phyloP scores from a whole-genome alignment of 805 yeast species.

The Metschnikowia cerradonensis region DNA sequence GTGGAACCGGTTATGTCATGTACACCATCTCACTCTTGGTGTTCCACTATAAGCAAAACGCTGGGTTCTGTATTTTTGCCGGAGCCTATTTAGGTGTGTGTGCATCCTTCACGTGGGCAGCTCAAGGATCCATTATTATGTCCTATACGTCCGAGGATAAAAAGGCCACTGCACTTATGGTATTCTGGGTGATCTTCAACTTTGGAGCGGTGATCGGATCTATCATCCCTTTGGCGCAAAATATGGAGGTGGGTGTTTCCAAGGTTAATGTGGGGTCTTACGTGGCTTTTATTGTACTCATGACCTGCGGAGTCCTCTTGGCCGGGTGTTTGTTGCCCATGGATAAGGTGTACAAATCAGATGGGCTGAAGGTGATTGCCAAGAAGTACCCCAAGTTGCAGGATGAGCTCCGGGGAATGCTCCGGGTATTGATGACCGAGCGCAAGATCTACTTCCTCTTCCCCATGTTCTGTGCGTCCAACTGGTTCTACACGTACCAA shows the following conservation, averaged over 20 bases:
- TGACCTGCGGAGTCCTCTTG: slow-evolving; percentile 43
- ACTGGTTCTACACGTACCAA: slow-evolving; percentile 66
- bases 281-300: slow-evolving; percentile 51
- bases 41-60: slow-evolving; percentile 43
- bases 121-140: slow-evolving; percentile 55
- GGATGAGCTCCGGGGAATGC: slow-evolving; percentile 42
- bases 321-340: slow-evolving; percentile 48
- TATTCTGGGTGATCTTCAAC: slow-evolving; percentile 60
- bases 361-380: slow-evolving; percentile 46
- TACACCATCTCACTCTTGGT: slow-evolving; percentile 51
- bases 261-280: slow-evolving; percentile 45
- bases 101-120: slow-evolving; percentile 57
- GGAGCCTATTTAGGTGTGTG: slow-evolving; percentile 56
- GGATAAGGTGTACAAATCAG: slow-evolving; percentile 45
- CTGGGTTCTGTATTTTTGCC: slow-evolving; percentile 51
- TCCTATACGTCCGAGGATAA: slow-evolving; percentile 50
- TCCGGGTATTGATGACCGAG: slow-evolving; percentile 33
- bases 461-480: slow-evolving; percentile 61
- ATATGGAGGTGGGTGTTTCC: slow-evolving; percentile 36
- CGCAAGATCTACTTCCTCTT: slow-evolving; percentile 47
- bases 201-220: slow-evolving; percentile 60
- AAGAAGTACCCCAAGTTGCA: slow-evolving; percentile 44
- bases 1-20: slow-evolving; percentile 53
- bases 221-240: slow-evolving; percentile 53
- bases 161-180: slow-evolving; percentile 52